Evolutionary conservation across 139 green algal species (phyloP).

Genomic region (Ulvella scutata): DNA sequence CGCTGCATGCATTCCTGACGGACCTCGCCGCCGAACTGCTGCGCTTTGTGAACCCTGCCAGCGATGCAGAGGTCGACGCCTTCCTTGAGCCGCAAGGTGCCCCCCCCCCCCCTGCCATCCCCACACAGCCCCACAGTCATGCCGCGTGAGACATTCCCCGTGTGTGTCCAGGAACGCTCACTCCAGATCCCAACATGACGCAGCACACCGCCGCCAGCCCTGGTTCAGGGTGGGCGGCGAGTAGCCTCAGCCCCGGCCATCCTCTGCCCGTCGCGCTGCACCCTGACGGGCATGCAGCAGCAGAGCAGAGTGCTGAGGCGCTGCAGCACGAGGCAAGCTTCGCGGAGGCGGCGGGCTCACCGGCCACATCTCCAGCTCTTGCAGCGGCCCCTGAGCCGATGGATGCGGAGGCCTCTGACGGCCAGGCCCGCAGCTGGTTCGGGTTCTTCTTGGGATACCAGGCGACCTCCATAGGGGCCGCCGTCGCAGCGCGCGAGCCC

Average conservation of each 20-base stretch:
- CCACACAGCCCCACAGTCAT: background rate
- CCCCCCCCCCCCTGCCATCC: background rate
- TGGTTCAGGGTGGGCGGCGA: too few relatives aligned
- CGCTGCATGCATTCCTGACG: conserved; percentile 39
- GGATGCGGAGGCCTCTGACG: background rate
- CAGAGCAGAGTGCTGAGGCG: background rate
- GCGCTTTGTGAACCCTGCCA: conserved; percentile 51
- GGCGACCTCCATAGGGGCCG: too few relatives aligned
- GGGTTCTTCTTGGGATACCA: background rate
- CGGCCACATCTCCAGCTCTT: background rate
- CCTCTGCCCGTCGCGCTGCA: background rate
- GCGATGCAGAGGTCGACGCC: conserved; percentile 9
- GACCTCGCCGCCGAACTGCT: conserved; percentile 61
- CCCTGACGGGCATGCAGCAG: background rate
- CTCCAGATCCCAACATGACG: background rate
- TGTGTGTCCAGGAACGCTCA: too few relatives aligned
- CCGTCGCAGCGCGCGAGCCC: too few relatives aligned
- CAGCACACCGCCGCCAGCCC: too few relatives aligned
- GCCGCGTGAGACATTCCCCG: background rate
- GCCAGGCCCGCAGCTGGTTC: background rate
- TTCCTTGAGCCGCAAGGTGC: background rate
- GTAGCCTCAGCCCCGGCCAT: too few relatives aligned
- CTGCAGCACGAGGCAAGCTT: background rate
- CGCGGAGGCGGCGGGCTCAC: background rate
- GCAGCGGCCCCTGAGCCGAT: too few relatives aligned